Evolutionary conservation across 164 flowering plant genomes (phyloP).

Genomic region (Tetracentron sinense): DNA sequence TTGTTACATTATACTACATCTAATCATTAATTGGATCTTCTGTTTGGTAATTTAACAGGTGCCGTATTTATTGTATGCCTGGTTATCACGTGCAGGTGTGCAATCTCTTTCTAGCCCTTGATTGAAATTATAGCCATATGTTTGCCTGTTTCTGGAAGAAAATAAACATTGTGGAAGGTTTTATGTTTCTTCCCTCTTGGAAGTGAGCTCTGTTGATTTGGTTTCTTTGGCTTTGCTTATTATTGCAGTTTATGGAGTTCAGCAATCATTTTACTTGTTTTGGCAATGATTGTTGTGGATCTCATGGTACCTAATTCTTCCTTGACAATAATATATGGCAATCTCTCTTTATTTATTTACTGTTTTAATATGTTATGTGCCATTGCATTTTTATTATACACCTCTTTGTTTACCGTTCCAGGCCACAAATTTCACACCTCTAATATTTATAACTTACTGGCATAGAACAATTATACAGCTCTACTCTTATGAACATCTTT

Average conservation of each 20-base stretch:
- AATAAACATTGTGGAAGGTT: background rate
- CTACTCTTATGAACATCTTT: background rate
- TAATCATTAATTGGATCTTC: slow-evolving; percentile 5
- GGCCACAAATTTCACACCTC: no score
- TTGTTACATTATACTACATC: background rate
- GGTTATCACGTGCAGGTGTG: slow-evolving; percentile 84
- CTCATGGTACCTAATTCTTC: slow-evolving; percentile 58
- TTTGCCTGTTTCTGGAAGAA: no score
- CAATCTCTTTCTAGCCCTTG: no score
- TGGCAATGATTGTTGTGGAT: slow-evolving; percentile 87
- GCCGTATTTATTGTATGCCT: slow-evolving; percentile 90
- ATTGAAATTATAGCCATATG: no score
- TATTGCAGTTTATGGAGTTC: slow-evolving; percentile 83
- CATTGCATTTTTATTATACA: no score
- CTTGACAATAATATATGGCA: background rate
- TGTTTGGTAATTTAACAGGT: slow-evolving; percentile 45
- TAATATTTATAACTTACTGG: no score
- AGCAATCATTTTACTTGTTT: slow-evolving; percentile 74
- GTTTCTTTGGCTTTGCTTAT: slow-evolving; percentile 6
- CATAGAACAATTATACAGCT: no score
- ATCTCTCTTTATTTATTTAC: no score
- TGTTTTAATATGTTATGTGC: no score
- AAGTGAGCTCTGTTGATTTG: background rate
- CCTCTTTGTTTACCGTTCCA: no score
- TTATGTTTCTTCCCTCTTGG: background rate